Conservation (phyloP, 2,329 filamentous ascomycete species). For the Exophiala bonariae region DNA sequence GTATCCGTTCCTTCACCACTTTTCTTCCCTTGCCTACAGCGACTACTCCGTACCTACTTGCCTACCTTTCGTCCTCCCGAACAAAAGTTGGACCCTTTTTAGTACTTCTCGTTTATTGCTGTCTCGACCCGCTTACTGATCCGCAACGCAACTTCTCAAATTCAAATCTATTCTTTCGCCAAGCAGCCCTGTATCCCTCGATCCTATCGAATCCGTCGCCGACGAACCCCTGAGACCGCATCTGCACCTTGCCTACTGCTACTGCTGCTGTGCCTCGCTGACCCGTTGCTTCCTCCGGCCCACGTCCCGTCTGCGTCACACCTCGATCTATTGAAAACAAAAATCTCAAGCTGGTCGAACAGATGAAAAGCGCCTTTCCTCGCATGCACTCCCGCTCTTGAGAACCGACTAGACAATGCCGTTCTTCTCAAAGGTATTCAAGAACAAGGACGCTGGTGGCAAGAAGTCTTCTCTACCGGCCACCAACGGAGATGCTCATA, state of each 20-base stretch:
- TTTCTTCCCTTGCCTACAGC: background rate
- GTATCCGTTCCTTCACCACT: background rate
- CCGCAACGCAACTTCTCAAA: conserved; percentile 8
- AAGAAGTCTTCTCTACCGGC: conserved; percentile 60
- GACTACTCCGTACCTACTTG: too few species aligned
- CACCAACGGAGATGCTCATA: conserved; percentile 53
- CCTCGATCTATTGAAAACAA: too few species aligned
- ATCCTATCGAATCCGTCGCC: conserved; percentile 15
- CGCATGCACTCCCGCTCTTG: background rate
- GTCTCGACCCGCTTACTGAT: too few species aligned
- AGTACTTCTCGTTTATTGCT: conserved; percentile 1
- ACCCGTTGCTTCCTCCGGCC: too few species aligned
- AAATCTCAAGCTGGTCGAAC: conserved; percentile 2
- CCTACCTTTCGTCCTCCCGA: too few species aligned
- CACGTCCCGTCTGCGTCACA: too few species aligned
- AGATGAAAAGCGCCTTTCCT: conserved; percentile 12
- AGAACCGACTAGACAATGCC: conserved; percentile 43
- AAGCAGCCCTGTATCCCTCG: conserved; percentile 6
- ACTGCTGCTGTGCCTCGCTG: background rate
- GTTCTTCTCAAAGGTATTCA: conserved; percentile 65
- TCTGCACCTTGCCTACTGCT: conserved; percentile 16
- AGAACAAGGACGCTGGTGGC: conserved; percentile 69
- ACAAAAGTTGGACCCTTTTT: too few species aligned
- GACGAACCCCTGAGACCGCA: conserved; percentile 23
- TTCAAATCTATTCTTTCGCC: conserved; percentile 1